Base-by-base conservation (phyloP, 2,329 filamentous ascomycete genomes). In the Alternaria sp. region DNA sequence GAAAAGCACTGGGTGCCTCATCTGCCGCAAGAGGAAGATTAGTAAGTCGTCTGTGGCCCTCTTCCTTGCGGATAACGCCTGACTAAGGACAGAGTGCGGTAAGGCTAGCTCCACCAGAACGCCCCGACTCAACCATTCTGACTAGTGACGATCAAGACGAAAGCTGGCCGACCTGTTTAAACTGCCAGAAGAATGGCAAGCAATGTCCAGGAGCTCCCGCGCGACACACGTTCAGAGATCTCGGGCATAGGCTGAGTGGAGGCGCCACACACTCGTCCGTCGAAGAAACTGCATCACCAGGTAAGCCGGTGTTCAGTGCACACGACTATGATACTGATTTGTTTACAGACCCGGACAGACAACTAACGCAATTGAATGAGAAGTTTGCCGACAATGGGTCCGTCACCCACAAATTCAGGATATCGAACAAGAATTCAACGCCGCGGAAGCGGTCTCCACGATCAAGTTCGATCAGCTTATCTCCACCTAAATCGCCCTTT, bases 141-240 rank as follows among this genome's bases (percentile, higher is more conserved):
- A 49, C 68, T 71, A 54, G 72, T 43, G 33, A 28, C 47, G n/a
- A 43, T 54, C 45, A 73, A 78, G 77, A 79, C 60, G 76, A 79
- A 58, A 73, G 67, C 12, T 79, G 77, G 77, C 77, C 77, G 20
- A 62, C 50, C 20, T 79, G 77, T 60, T 37, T 73, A 18, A 77
- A 79, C 26, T 79, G 77, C 62, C 70, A 73, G 58, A 78, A 76
- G 56, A 79, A 79, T 58, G 59, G 70, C 9, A 79, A 78, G 60
- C 59, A 57, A 50, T 79, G 77, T 65, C 76, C 77, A 18, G 77
- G 77, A 2, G 76, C 74, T 46, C 76, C 75, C 21, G 66, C 74
- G 26, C 70, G 74, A 49, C 76, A 78, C 47, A 78, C 74, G 0
- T 78, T 78, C 66, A 75, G 64, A 69, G 74, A 76, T 26, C 58